Base-by-base conservation (phyloP, 75 land plant species). In the Sequoiadendron giganteum region DNA sequence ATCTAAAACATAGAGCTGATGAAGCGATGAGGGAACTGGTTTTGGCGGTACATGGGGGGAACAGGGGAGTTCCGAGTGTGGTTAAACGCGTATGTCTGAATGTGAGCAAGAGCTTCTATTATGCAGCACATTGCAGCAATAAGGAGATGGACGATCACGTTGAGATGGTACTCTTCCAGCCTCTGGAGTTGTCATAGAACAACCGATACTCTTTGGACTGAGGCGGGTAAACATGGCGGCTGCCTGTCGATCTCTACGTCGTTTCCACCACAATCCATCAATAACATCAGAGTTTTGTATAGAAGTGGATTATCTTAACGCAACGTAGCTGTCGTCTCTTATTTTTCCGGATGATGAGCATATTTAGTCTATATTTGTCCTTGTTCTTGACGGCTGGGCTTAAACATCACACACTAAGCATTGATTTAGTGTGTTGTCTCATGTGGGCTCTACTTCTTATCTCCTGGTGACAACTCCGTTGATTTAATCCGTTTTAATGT, bases 21-120 rank as follows among this genome's bases (percentile, higher is more conserved):
- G 48, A 19, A 45, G 83, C 48, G 25, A 81, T 81, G 83, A 45
- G 49, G 52, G 49, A 81, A 0, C 48, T 81, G 83, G 47, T 42
- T 28, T 3, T 30, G 83, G 48, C 30, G 3, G 83, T 81, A 45
- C 30, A 81, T 14, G 30, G 28, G 21, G 48, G 48, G 13, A 0
- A 43, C 32, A 43, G 30, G 25, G 13, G 48, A 42, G 83, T 81
- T 45, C 83, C 83, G 32, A 81, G 10, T 21, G 10, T 28, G 48
- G 49, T 45, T 21, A 81, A 81, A 81, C 83, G 83, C 0, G 1
- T 81, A 32, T 81, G 83, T 81, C 30, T 81, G 9, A 43, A 9
- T 28, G 83, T 81, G 47, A 45, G 47, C 49, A 81, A 81, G 49
- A 81, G 83, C 11, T 81, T 81, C 49, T 81, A 81, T 28, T 81